Base-by-base conservation (phyloP, 1,284 basidiomycete species). In the Ganoderma resinaceum region DNA sequence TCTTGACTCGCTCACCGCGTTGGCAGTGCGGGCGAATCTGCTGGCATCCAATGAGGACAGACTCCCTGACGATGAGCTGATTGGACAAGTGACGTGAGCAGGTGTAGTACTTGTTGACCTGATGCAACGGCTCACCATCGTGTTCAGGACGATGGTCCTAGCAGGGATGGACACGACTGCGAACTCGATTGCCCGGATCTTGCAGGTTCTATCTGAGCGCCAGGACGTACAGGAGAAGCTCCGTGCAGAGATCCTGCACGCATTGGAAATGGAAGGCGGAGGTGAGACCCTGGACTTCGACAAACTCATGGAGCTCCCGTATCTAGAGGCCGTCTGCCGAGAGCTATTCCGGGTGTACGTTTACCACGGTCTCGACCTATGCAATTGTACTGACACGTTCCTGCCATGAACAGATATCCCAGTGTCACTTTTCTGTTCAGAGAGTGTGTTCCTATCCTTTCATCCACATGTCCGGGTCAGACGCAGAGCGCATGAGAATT, bases 21-120 rank as follows among this genome's bases (percentile, higher is more conserved):
- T 7, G 9, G 16, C 46, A 82, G 80, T 81, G 65, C 72, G 70
- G 43, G 78, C 74, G 26, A 81, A 80, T 67, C 72, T 73, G 66
- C 31, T 63, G 23, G 77, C 76, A 0, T 66, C 73, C 5, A 76
- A 72, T 18, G 73, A 75, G 29, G 79, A 81, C 38, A 74, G 73
- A 59, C 74, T 80, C 16, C 71, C 73, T 11, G 78, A 79, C 52
- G 74, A 74, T 16, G 79, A 78, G 64, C 64, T 81, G 11, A 71
- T 80, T 35, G 78, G 76, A 2, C 80, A 81, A 57, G 78, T 80
- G 72, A 76, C 77, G 80, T 80, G 46, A 62, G 16, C n/a, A n/a
- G n/a, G n/a, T n/a, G n/a, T n/a, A n/a, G n/a, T n/a, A 49, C n/a
- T 26, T 6, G 3, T n/a, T n/a, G n/a, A 5, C 35, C 6, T 4